Base-by-base conservation (phyloP, 768 basidiomycete species). In the Tephrocybe sp. region DNA sequence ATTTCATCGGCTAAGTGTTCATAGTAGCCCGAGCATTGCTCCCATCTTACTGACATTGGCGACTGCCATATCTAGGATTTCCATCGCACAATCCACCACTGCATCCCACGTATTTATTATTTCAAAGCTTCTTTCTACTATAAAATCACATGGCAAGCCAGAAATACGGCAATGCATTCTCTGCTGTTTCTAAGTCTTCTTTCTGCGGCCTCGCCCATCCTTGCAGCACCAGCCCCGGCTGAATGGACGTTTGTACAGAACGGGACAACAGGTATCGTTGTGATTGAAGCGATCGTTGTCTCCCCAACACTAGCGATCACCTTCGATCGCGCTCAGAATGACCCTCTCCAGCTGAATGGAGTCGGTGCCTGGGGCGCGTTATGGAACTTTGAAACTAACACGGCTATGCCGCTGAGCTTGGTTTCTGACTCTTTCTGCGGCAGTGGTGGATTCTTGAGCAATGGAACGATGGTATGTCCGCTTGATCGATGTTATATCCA, bases 201-300 rank as follows among this genome's bases (percentile, higher is more conserved):
- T 3, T 21, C 44, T 10, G 10, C 38, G 9, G 30, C 18, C 7
- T n/a, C n/a, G n/a, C n/a, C n/a, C n/a, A n/a, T n/a, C n/a, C 17
- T 20, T 33, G 44, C 44, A 14, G 51, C 38, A 25, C 30, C 45
- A 20, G 26, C 45, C 17, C 34, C 51, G 14, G 11, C 45, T 21
- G 53, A 20, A 37, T 54, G 53, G 53, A 48, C 46, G 11, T 41
- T 54, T 15, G 48, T 54, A 9, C 53, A 54, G 43, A 54, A 54
- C 42, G 53, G 53, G 8, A 54, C 53, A 14, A 43, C 53, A 1
- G 53, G 53, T 15, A 50, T 54, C 11, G 46, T 54, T 30, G 48
- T 34, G 37, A 21, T 54, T 1, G 53, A 54, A 37, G 33, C 48
- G 4, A 21, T 50, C 20, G 49, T 54, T 5, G 32, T 54, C 30